phyloP scores from a whole-genome alignment of 148 eudicot species.

The Hydrangea macrophylla region DNA sequence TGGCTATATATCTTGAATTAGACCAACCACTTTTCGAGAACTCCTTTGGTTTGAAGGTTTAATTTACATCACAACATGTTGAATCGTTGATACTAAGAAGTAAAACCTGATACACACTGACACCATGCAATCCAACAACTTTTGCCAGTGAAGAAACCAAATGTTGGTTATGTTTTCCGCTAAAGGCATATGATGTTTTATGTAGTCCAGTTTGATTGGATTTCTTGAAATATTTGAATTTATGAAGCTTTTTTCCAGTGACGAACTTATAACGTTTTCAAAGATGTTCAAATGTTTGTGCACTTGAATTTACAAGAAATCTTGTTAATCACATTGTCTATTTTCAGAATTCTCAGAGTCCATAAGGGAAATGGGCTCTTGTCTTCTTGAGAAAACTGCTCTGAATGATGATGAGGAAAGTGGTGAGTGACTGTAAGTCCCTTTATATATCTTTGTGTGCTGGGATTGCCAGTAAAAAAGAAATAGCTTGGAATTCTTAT shows the following conservation, averaged over 20 bases:
- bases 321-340: neutral
- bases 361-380: constrained; percentile 84
- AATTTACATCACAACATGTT: neutral
- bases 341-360: constrained; percentile 93
- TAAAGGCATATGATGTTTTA: neutral
- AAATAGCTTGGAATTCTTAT: neutral
- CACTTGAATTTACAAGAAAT: neutral
- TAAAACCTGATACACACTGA: no score
- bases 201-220: neutral
- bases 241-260: no score
- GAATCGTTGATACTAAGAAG: neutral
- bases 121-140: no score
- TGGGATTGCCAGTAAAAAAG: neutral
- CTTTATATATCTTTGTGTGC: neutral
- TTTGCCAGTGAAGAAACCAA: neutral
- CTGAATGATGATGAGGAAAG: constrained; percentile 90
- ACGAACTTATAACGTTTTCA: no score
- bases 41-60: neutral
- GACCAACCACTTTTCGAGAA: neutral
- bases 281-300: neutral
- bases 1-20: neutral
- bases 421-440: constrained; percentile 42
- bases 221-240: neutral
- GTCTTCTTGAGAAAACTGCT: constrained; percentile 93
- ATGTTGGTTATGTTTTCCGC: neutral